Conservation (phyloP, 2,329 filamentous ascomycete species). For the Moelleriella libera region DNA sequence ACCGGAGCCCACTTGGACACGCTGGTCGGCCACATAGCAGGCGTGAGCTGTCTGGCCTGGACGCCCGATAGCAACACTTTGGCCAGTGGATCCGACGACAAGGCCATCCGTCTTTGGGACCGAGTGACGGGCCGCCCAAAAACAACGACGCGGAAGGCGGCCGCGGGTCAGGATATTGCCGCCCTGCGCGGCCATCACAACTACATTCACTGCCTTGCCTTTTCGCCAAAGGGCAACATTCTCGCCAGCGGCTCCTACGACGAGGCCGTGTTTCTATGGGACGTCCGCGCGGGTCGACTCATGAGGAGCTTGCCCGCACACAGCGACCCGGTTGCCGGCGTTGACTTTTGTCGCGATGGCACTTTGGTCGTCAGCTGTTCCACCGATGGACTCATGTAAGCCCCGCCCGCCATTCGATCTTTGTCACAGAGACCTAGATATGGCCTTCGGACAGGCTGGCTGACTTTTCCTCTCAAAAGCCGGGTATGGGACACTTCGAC, state of each 20-base stretch:
- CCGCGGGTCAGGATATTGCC: conserved; percentile 26
- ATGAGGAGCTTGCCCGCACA: conserved; percentile 91
- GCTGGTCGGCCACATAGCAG: conserved; percentile 84
- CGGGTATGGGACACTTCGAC: conserved; percentile 94
- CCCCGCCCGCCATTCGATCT: conserved; percentile 6
- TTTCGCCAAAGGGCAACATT: conserved; percentile 97
- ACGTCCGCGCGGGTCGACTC: conserved; percentile 71
- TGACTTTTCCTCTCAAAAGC: conserved; percentile 19
- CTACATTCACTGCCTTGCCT: conserved; percentile 87
- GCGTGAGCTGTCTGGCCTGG: conserved; percentile 90
- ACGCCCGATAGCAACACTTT: conserved; percentile 76
- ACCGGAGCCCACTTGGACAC: conserved; percentile 75
- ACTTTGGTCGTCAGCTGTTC: conserved; percentile 86
- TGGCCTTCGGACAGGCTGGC: not conserved
- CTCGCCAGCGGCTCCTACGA: conserved; percentile 92
- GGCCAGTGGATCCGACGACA: conserved; percentile 90
- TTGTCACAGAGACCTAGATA: not conserved
- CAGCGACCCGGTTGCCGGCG: conserved; percentile 84
- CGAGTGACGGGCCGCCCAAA: conserved; percentile 44
- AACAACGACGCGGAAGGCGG: conserved; percentile 24
- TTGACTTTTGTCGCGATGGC: conserved; percentile 86
- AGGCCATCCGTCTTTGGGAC: conserved; percentile 89
- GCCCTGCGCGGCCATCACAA: conserved; percentile 81
- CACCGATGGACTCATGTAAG: conserved; percentile 75
- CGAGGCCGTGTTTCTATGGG: conserved; percentile 94